phyloP scores from a whole-genome alignment of 1,139 yeast species.

The Yarrowia galli region DNA sequence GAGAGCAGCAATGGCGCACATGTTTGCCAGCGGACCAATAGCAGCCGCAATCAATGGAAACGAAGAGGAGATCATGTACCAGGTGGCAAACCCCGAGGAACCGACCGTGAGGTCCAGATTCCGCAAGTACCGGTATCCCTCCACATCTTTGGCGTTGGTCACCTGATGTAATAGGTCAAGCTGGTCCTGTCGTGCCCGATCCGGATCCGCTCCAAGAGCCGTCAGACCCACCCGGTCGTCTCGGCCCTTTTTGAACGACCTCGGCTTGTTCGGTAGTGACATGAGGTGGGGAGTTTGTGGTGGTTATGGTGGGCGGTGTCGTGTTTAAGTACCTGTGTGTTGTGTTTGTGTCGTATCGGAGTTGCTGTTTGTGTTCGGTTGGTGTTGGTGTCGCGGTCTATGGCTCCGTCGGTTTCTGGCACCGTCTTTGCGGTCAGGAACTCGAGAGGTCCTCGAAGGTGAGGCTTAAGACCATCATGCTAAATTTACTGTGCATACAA shows the following conservation, averaged over 20 bases:
- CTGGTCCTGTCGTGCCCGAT: constrained; percentile 11
- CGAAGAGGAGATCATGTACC: constrained; percentile 71
- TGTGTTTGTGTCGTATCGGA: no score
- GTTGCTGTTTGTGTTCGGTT: no score
- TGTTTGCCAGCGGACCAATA: constrained; percentile 76
- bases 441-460: not conserved
- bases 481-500: constrained; percentile 9
- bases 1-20: constrained; percentile 74
- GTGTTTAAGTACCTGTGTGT: no score
- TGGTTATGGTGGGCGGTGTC: no score
- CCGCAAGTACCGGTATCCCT: constrained; percentile 1
- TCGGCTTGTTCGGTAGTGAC: constrained; percentile 4
- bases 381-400: no score
- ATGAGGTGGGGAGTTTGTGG: no score
- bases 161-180: constrained; percentile 14
- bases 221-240: constrained; percentile 28
- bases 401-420: no score
- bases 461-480: constrained; percentile 8
- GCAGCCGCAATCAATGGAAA: constrained; percentile 80
- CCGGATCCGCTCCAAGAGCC: constrained; percentile 9
- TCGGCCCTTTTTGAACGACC: constrained; percentile 30
- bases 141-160: constrained; percentile 26
- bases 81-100: constrained; percentile 46
- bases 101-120: constrained; percentile 42
- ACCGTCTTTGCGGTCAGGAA: no score